Conservation (phyloP, 345 rosid genomes). For the Kernera saxatilis region DNA sequence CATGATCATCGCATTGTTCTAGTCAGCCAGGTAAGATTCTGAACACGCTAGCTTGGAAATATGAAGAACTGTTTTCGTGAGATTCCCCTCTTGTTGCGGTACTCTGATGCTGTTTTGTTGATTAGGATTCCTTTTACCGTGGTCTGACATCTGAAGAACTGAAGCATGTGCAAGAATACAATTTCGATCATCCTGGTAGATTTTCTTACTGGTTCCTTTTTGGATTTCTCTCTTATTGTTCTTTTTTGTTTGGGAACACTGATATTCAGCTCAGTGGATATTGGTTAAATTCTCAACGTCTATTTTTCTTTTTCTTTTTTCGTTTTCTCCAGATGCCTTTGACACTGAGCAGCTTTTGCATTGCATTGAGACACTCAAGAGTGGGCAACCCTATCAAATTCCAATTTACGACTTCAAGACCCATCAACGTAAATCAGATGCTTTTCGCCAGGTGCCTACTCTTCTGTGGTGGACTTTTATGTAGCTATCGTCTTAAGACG, state of each 20-base stretch:
- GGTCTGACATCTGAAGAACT: constrained; percentile 81
- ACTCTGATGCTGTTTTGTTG: neutral
- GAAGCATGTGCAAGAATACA: constrained; percentile 82
- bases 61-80: neutral
- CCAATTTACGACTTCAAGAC: constrained; percentile 91
- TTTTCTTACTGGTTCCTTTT: neutral
- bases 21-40: constrained; percentile 70
- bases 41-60: neutral
- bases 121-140: constrained; percentile 93
- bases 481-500: neutral
- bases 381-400: constrained; percentile 77
- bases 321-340: constrained; percentile 65
- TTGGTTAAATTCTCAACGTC: neutral
- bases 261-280: neutral
- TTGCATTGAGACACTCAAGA: constrained; percentile 62
- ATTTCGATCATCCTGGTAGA: constrained; percentile 97
- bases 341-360: constrained; percentile 97
- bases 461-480: neutral
- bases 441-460: constrained; percentile 75
- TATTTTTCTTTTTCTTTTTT: neutral
- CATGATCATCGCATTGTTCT: constrained; percentile 98
- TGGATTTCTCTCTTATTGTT: neutral
- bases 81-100: neutral
- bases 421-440: constrained; percentile 74
- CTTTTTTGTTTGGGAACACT: neutral